Evolutionary conservation across 1,284 basidiomycete species (phyloP), one percentile per base, ranked within the genome.

Genomic region (Agaricales sp.): DNA sequence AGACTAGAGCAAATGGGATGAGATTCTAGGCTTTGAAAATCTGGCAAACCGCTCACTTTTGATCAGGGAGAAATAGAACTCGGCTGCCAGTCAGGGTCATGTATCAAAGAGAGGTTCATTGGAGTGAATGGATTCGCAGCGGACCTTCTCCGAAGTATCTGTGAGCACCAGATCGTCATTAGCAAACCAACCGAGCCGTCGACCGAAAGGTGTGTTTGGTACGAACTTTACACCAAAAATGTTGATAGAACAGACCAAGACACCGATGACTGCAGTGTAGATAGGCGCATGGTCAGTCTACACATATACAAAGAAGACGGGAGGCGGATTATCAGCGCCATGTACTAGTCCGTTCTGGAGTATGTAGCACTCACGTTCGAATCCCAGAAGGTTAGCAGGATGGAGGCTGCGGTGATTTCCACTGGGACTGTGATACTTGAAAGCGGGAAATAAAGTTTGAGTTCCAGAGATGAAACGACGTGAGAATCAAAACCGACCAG

Each of bases 371-470:
- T 46, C 48, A 80, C 79, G 51, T 82, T 64, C 8, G 57, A 46
- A 61, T 89, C 85, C 90, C 90, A 92, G 67, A 82, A 92, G 1
- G 77, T 74, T 52, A 91, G 67, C 41, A 93, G 65, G 48, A 91
- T 77, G 25, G 77, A 73, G 3, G 86, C 82, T 1, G 89, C 87
- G 1, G 80, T 80, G 50, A 92, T 72, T 64, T 93, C 90, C 24
- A 82, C 78, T 4, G 88, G 84, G 12, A 79, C 69, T 13, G 79
- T 74, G 50, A 84, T 77, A 35, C 74, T 77, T 35, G 51, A 21
- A 49, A 37, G 18, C 12, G 38, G 47, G 6, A 43, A 43, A 43
- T 48, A 45, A 39, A 46, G 16, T 1, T n/a, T 37, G 43, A 35
- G 30, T 11, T 11, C 30, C 8, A 35, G 30, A 35, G 20, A 2